Conservation (phyloP, 345 rosid species). For the Syzygium jambos region DNA sequence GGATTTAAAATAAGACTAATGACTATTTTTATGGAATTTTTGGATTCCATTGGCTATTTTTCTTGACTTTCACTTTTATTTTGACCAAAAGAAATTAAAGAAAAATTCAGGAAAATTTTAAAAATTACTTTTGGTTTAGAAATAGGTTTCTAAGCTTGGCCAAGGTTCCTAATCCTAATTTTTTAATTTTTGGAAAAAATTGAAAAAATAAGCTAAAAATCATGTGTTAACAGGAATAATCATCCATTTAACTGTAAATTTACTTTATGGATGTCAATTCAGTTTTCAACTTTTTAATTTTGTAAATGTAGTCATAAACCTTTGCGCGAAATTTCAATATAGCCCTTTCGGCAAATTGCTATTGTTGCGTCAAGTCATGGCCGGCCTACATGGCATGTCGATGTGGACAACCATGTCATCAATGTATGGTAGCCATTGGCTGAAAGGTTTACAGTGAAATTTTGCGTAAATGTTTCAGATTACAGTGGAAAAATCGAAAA, state of each 20-base stretch:
- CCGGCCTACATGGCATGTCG: accelerated
- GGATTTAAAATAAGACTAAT: no score
- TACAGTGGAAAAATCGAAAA: background rate
- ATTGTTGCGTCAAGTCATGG: background rate
- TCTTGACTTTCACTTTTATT: no score
- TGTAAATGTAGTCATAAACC: background rate
- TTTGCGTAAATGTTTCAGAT: background rate
- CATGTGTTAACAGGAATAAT: background rate
- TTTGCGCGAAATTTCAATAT: background rate
- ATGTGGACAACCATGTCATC: background rate
- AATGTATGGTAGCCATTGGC: background rate
- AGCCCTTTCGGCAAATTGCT: background rate
- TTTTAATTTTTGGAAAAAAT: no score
- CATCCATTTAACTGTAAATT: background rate
- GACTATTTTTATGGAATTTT: no score
- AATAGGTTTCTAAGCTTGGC: no score
- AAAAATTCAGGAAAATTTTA: no score
- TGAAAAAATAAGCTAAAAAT: no score
- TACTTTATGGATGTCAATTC: background rate
- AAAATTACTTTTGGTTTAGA: no score
- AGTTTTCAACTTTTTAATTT: no score
- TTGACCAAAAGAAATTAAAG: no score
- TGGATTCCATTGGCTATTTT: no score
- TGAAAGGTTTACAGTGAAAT: background rate
- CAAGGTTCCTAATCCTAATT: no score